Evolutionary conservation across 352 stramenopile genomes (phyloP).

Genomic region (Globisporangium paddicum): DNA sequence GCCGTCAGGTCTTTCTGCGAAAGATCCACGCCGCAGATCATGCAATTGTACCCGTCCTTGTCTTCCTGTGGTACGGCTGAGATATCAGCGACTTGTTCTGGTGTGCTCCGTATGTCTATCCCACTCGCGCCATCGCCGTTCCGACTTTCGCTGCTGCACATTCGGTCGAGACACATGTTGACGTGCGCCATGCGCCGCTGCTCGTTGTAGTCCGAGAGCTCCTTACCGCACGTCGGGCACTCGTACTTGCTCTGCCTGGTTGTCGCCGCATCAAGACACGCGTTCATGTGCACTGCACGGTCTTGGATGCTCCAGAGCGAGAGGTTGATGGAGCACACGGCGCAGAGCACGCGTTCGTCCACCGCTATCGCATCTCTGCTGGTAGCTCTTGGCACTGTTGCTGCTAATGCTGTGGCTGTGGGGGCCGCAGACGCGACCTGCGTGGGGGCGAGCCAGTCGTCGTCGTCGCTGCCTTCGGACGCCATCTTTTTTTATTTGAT

Average conservation of each 20-base stretch:
- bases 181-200: constrained; percentile 59
- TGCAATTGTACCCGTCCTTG: constrained; percentile 37
- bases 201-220: constrained; percentile 64
- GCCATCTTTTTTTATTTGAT: constrained; percentile 1
- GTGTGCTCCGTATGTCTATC: background rate
- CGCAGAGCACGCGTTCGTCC: constrained; percentile 30
- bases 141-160: constrained; percentile 5
- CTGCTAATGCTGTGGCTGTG: background rate
- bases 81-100: background rate
- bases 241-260: constrained; percentile 26
- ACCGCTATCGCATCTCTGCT: background rate
- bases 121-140: constrained; percentile 5
- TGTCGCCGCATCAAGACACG: constrained; percentile 49
- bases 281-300: constrained; percentile 65
- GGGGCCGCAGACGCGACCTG: constrained; percentile 13
- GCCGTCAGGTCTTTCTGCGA: constrained; percentile 26
- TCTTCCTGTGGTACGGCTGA: background rate
- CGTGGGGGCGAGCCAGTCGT: constrained; percentile 21
- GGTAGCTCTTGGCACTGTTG: background rate
- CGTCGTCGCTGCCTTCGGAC: constrained; percentile 13
- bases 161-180: constrained; percentile 58
- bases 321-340: constrained; percentile 63
- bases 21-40: constrained; percentile 63
- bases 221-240: constrained; percentile 51
- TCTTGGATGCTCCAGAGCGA: constrained; percentile 39